Conservation (phyloP, 2,329 filamentous ascomycete genomes). For the Aplosporella prunicola region DNA sequence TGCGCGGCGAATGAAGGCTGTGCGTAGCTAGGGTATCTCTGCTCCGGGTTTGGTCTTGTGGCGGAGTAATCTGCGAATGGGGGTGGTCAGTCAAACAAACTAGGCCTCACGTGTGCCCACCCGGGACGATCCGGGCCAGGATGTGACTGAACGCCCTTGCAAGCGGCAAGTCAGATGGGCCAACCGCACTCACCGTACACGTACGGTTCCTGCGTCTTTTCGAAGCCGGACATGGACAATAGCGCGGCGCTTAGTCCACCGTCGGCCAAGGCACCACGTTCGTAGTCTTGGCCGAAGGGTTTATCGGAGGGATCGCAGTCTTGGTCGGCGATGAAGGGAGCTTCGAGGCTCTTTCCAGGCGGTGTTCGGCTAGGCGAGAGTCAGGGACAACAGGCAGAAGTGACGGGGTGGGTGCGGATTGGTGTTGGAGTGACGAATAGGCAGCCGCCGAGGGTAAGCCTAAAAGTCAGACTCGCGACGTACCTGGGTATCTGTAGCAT, state of each 20-base stretch:
- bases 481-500: slow-evolving; percentile 10
- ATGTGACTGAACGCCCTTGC: slow-evolving; percentile 19
- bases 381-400: background rate
- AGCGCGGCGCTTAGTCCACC: slow-evolving; percentile 33
- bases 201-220: slow-evolving; percentile 64
- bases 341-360: slow-evolving; percentile 24
- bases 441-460: slow-evolving; percentile 3
- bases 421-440: background rate
- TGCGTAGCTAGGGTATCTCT: slow-evolving; percentile 39
- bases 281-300: slow-evolving; percentile 23
- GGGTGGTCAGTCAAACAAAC: slow-evolving; percentile 36
- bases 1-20: slow-evolving; percentile 41
- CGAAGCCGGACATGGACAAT: slow-evolving; percentile 73
- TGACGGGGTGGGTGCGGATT: background rate
- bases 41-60: slow-evolving; percentile 50
- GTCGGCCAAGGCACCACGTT: slow-evolving; percentile 44
- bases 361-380: slow-evolving; percentile 10
- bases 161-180: slow-evolving; percentile 29
- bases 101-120: slow-evolving; percentile 27
- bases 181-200: slow-evolving; percentile 63
- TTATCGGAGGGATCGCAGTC: slow-evolving; percentile 17
- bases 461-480: background rate
- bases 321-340: slow-evolving; percentile 21
- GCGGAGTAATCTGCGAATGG: slow-evolving; percentile 48
- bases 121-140: slow-evolving; percentile 26